phyloP scores from a whole-genome alignment of 2,329 filamentous ascomycete genomes.

The Microdochium nivale region DNA sequence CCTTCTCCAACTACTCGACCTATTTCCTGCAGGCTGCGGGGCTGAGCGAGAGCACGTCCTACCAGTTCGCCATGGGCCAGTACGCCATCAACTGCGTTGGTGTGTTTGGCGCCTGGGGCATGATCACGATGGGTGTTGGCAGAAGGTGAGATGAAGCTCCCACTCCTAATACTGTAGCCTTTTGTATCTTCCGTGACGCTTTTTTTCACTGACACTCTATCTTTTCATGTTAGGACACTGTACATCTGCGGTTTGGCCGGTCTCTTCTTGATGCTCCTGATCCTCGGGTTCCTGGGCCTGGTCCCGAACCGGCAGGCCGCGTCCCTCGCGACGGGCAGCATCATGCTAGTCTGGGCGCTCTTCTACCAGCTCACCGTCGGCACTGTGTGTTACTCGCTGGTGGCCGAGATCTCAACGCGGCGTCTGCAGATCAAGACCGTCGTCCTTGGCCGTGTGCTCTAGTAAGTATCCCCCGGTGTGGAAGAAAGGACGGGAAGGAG shows the following conservation, averaged over 20 bases:
- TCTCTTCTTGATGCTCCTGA: conserved; percentile 67
- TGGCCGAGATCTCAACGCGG: conserved; percentile 74
- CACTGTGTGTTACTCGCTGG: conserved; percentile 82
- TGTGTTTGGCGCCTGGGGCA: conserved; percentile 71
- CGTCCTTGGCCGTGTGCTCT: conserved; percentile 72
- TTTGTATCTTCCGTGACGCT: background rate
- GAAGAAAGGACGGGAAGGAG: conserved; percentile 7
- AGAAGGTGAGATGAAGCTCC: conserved; percentile 38
- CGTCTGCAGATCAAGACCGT: conserved; percentile 87
- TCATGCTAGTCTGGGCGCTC: conserved; percentile 78
- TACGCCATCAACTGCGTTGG: conserved; percentile 70
- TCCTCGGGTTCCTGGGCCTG: conserved; percentile 77
- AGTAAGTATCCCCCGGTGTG: conserved; percentile 35
- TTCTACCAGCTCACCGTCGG: conserved; percentile 83
- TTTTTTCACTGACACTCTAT: conserved; percentile 18
- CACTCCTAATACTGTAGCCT: background rate
- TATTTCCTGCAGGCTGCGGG: conserved; percentile 54
- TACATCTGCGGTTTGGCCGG: conserved; percentile 69
- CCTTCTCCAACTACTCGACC: conserved; percentile 57
- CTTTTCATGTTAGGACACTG: conserved; percentile 29
- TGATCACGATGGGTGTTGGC: conserved; percentile 69
- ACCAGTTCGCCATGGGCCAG: conserved; percentile 54
- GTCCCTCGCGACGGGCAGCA: conserved; percentile 70
- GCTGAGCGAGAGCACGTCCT: conserved; percentile 40
- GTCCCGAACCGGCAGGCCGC: conserved; percentile 55